Conservation (phyloP, 176 grass and related monocot genomes). For the Thalia dealbata region DNA sequence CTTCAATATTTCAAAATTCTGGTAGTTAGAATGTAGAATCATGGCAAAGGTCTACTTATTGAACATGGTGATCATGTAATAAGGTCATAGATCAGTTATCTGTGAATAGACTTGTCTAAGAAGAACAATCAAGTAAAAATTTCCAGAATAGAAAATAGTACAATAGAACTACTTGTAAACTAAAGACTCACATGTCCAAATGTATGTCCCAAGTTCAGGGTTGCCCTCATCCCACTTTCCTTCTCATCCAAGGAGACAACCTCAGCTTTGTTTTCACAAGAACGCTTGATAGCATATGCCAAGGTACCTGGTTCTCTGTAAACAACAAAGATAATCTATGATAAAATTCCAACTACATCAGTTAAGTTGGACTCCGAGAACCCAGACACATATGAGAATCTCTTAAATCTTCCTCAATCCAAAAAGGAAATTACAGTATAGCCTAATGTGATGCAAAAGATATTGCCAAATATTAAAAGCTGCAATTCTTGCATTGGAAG, state of each 20-base stretch:
- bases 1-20: neutral
- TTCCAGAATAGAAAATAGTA: neutral
- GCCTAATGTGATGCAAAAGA: neutral
- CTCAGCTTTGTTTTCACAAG: constrained; percentile 99
- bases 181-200: constrained; percentile 81
- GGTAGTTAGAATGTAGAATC: neutral
- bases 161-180: neutral
- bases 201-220: constrained; percentile 91
- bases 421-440: neutral
- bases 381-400: neutral
- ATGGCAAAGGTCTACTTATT: neutral
- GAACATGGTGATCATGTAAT: neutral
- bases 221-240: constrained; percentile 84
- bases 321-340: constrained; percentile 21
- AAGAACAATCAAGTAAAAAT: neutral
- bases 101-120: neutral
- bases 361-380: neutral
- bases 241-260: constrained; percentile 93
- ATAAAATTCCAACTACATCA: neutral
- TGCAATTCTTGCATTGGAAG: neutral
- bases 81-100: neutral
- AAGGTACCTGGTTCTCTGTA: constrained; percentile 76
- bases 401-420: neutral
- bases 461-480: neutral
- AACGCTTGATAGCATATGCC: constrained; percentile 82